These are phyloP conservation scores for Cystobasidiaceae sp. DNA, from an alignment of 1,284 basidiomycete genomes.

Conservation along the genomic window DNA sequence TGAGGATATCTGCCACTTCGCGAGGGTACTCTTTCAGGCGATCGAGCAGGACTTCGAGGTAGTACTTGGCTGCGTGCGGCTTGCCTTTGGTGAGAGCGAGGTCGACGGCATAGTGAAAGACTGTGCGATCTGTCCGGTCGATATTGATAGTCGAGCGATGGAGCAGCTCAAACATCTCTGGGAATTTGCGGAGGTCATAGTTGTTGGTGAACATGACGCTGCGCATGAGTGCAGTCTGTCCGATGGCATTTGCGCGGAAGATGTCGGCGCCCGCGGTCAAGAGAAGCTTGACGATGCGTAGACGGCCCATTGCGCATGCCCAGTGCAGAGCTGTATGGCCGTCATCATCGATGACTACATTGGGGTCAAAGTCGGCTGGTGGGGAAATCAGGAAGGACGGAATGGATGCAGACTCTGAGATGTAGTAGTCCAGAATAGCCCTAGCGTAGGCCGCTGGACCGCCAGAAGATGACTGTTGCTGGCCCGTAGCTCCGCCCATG, in stretches of 20 bases:
- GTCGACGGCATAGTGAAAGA: slow-evolving; percentile 98
- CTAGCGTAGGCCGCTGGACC: slow-evolving; percentile 68
- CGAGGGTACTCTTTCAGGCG: slow-evolving; percentile 91
- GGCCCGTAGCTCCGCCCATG: slow-evolving; percentile 42
- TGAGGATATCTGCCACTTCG: slow-evolving; percentile 96
- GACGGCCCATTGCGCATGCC: slow-evolving; percentile 98
- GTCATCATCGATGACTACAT: slow-evolving; percentile 96
- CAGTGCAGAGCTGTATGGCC: slow-evolving; percentile 96
- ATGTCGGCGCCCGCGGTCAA: slow-evolving; percentile 93
- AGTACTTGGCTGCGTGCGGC: slow-evolving; percentile 94
- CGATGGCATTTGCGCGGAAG: slow-evolving; percentile 93
- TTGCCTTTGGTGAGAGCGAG: slow-evolving; percentile 98
- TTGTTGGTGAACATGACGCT: slow-evolving; percentile 99
- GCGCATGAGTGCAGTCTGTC: slow-evolving; percentile 97
- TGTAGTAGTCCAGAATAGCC: slow-evolving; percentile 97
- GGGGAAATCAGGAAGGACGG: slow-evolving; percentile 83
- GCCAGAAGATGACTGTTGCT: slow-evolving; percentile 24
- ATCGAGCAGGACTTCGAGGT: slow-evolving; percentile 92
- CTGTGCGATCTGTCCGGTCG: slow-evolving; percentile 94
- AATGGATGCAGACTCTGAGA: slow-evolving; percentile 92
- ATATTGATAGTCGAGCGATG: slow-evolving; percentile 98
- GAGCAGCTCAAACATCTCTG: slow-evolving; percentile 91
- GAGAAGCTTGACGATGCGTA: slow-evolving; percentile 91
- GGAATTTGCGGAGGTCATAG: slow-evolving; percentile 98
- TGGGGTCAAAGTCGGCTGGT: slow-evolving; percentile 87